Percentiles rank a stretch among this genome's conserved stretches.
Conservation (phyloP, 192 early-diverging fungal genomes). For the Neocallimastix lanati region DNA sequence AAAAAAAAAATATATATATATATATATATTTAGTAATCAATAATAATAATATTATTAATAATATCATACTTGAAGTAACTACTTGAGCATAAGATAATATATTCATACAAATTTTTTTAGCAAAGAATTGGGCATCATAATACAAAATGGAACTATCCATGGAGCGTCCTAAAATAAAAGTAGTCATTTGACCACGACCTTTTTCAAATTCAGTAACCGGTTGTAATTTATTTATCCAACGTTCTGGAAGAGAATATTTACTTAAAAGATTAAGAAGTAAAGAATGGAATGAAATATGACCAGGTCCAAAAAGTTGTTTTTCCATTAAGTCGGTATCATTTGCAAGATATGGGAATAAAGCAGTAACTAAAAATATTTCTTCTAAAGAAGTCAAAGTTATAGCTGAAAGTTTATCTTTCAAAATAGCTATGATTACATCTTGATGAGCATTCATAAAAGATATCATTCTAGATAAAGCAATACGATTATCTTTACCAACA, state of each 20-base stretch:
- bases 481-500: conserved; percentile 21
- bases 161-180: conserved; percentile 5
- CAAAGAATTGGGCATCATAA: conserved; percentile 19
- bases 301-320: conserved; percentile 11
- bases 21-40: no score
- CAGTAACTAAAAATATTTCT: conserved; percentile 28
- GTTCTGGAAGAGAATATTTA: conserved; percentile 15
- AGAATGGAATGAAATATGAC: conserved; percentile 21
- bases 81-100: conserved; percentile 30
- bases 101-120: conserved; percentile 25
- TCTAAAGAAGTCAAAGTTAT: conserved; percentile 19
- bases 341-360: conserved; percentile 15
- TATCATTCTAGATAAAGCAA: conserved; percentile 17
- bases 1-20: no score
- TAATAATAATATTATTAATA: no score
- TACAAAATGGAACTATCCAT: conserved; percentile 7
- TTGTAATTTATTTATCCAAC: conserved; percentile 15
- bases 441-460: conserved; percentile 17
- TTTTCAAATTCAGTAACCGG: conserved; percentile 12
- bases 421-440: conserved; percentile 31
- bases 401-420: conserved; percentile 19
- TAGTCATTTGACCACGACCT: conserved; percentile 3
- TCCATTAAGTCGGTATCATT: conserved; percentile 9
- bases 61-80: conserved; percentile 9
- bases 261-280: conserved; percentile 16